Conservation (phyloP, 768 basidiomycete species). For the Kwoniella sp. region DNA sequence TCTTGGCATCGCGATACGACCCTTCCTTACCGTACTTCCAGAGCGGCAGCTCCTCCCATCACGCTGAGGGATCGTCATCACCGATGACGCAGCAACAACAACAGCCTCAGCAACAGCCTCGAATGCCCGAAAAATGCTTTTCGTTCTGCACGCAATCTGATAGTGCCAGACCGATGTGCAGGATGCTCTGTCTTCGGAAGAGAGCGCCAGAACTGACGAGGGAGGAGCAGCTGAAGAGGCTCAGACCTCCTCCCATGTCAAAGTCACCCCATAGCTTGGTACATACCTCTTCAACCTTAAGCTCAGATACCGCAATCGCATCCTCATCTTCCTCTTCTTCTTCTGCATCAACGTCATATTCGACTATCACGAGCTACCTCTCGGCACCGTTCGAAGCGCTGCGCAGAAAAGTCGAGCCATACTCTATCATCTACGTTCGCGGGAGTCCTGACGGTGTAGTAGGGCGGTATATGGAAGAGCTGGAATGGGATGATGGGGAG, state of each 20-base stretch:
- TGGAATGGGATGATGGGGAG: constrained; percentile 46
- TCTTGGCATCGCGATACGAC: constrained; percentile 21
- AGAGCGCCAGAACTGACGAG: constrained; percentile 11
- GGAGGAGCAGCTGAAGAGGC: constrained; percentile 29
- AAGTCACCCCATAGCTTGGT: not conserved
- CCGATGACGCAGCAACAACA: not conserved
- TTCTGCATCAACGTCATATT: not conserved
- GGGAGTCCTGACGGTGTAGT: constrained; percentile 46
- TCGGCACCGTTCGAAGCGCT: constrained; percentile 36
- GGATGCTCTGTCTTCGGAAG: constrained; percentile 45
- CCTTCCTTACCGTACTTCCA: constrained; percentile 22
- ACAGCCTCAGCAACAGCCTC: not conserved
- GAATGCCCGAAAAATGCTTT: constrained; percentile 45
- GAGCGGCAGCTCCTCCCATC: constrained; percentile 14
- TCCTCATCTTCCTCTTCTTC: not conserved
- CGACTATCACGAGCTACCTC: constrained; percentile 1
- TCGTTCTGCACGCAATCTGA: constrained; percentile 42
- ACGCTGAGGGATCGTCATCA: constrained; percentile 15
- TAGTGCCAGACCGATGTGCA: constrained; percentile 33
- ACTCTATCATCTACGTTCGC: constrained; percentile 40
- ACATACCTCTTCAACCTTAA: not conserved
- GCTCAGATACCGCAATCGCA: no score
- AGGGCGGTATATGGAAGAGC: constrained; percentile 50
- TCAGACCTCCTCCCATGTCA: constrained; percentile 22
- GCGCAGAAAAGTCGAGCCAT: constrained; percentile 30